phyloP scores from a whole-genome alignment of 1,284 basidiomycete genomes.

The Ceratobasidium sp. region DNA sequence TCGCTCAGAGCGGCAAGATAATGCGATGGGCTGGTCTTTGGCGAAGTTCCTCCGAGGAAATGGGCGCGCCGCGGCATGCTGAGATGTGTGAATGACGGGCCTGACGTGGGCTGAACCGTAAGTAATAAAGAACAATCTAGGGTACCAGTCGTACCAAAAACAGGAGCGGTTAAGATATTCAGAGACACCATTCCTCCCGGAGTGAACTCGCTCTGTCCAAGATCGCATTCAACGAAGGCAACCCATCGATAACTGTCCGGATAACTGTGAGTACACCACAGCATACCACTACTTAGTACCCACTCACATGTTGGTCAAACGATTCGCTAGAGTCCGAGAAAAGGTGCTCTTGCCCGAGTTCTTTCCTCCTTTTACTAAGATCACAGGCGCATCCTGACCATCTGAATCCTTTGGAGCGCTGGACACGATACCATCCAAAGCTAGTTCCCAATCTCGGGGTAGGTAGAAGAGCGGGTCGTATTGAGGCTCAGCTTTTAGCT shows the following conservation, averaged over 20 bases:
- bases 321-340: conserved; percentile 80
- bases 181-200: conserved; percentile 88
- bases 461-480: conserved; percentile 58
- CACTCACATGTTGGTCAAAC: conserved; percentile 69
- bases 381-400: conserved; percentile 55
- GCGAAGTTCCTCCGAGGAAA: conserved; percentile 85
- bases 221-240: conserved; percentile 91
- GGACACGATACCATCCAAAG: conserved; percentile 57
- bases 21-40: conserved; percentile 81
- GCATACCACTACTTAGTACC: conserved; percentile 19
- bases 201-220: conserved; percentile 95
- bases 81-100: conserved; percentile 88
- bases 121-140: not conserved
- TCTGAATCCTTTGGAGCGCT: conserved; percentile 43
- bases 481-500: conserved; percentile 52
- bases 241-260: conserved; percentile 73
- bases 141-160: conserved; percentile 71
- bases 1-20: conserved; percentile 81
- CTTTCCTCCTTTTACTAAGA: conserved; percentile 85
- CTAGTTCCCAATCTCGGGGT: conserved; percentile 72
- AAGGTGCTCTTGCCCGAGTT: conserved; percentile 93
- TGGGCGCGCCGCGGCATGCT: conserved; percentile 80
- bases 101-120: conserved; percentile 59
- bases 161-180: conserved; percentile 74
- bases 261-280: not conserved